Conservation (phyloP, 163 green algal species). For the Chlorella variabilis region DNA sequence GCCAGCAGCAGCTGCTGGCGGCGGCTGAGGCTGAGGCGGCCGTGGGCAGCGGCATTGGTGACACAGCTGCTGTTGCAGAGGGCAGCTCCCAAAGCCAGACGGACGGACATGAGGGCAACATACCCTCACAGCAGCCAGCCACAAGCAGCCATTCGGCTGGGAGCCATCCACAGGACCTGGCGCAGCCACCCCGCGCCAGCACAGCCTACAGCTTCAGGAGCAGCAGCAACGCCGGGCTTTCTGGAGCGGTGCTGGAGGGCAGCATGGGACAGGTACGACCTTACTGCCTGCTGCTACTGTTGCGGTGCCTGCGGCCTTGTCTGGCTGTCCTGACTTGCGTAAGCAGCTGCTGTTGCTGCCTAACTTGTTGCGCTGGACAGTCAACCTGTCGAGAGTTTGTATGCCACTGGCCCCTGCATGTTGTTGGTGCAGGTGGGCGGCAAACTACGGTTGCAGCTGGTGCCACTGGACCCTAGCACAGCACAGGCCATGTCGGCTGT, state of each 20-base stretch:
- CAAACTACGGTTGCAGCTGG: slow-evolving; percentile 28
- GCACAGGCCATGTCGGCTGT: background rate
- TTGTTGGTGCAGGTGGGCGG: background rate
- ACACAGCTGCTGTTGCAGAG: background rate
- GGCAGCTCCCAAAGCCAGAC: slow-evolving; percentile 22
- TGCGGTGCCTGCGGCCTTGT: too few species aligned
- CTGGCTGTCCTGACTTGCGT: too few species aligned
- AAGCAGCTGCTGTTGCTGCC: too few species aligned
- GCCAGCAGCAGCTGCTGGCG: slow-evolving; percentile 12
- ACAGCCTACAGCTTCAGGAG: slow-evolving; percentile 19
- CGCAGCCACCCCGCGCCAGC: background rate
- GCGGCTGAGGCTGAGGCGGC: background rate
- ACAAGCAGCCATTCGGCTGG: slow-evolving; percentile 14
- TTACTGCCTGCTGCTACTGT: too few species aligned
- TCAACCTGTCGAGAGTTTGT: background rate
- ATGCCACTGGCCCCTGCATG: background rate
- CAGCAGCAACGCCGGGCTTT: slow-evolving; percentile 3
- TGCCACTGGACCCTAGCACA: slow-evolving; percentile 14
- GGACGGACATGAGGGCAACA: background rate
- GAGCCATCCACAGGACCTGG: background rate
- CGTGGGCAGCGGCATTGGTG: background rate
- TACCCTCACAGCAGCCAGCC: background rate
- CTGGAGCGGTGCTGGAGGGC: background rate
- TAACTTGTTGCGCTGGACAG: too few species aligned
- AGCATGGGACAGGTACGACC: slow-evolving; percentile 35